Evolutionary conservation across 1,284 basidiomycete genomes (phyloP), one percentile per base, ranked within the genome.

Genomic region (Marasmius sp.): DNA sequence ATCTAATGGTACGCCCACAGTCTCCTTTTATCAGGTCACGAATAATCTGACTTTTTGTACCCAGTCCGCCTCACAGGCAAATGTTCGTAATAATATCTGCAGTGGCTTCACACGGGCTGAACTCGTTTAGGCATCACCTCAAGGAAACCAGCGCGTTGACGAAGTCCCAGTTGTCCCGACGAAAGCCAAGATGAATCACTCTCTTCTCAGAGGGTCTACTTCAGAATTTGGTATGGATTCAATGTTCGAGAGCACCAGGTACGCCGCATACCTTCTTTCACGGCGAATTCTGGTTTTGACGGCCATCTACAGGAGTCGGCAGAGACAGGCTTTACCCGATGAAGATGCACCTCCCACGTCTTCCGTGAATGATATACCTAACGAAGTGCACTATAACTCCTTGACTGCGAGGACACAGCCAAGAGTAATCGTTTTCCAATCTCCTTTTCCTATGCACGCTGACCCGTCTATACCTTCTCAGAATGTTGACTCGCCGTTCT

Each of bases 221-320:
- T 81, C 85, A 12, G 87, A 89, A 62, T 91, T 90, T 74, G 90
- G 88, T 1, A 85, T 88, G 76, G 89, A 90, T 64, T 90, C 90
- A 20, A 91, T 92, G 89, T 91, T 92, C 65, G 84, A 91, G 70
- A 89, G 82, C 63, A 79, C 86, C 36, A 83, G 85, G 81, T 88
- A 55, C 22, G 78, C 70, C 33, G 20, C 34, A 4, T 33, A 49
- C 18, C 10, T 47, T 36, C 39, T 39, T 38, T 36, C 9, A 16
- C 18, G 49, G 43, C 49, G 33, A 59, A 41, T 37, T 18, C 18
- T 39, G 16, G 55, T 65, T 16, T 55, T 18, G 54, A n/a, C 33
- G 51, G 71, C 63, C 22, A 67, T 71, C 64, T 60, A 78, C 20
- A 37, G 39, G 33, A 64, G 57, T 52, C 77, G 88, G 65, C 84